Base-by-base conservation (phyloP, 805 yeast species). In the Kodamaea nitidulidarum region DNA sequence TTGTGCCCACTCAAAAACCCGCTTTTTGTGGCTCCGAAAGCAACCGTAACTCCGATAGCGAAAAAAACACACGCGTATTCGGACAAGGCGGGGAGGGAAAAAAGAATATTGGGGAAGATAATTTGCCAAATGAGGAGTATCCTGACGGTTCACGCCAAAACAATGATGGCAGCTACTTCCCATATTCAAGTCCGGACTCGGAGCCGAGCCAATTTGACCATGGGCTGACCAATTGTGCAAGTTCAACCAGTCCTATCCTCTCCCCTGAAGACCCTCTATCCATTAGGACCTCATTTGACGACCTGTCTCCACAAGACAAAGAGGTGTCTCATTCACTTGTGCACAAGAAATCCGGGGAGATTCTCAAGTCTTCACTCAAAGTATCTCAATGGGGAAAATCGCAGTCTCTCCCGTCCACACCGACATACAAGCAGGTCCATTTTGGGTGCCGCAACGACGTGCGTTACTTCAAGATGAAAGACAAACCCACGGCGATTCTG, bases 311-410 rank as follows among this genome's bases (percentile, higher is more conserved):
- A 25, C 14, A 32, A 12, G 22, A n/a, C 10, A 10, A 8, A 6
- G 31, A 28, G 17, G 17, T 10, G 31, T 22, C 22, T 5, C 24
- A 31, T 15, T 20, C 49, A 37, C 61, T 85, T 39, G 75, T 87
- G 3, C 78, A 95, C 35, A 90, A 88, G 58, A 88, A 88, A 58
- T 78, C 88, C 1, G 96, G 95, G n/a, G 96, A 88, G 55, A 65
- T 84, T 32, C 83, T 87, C 32, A 85, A 85, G 54, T 78, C 90
- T 2, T 81, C 86, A 10, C 67, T 87, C 40, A 83, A 81, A 52
- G 67, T 73, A 17, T 65, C 71, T 45, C 26, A 35, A 7, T 12
- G 31, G 16, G 51, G 50, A 26, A 49, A 53, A 11, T 51, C 71
- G 7, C 52, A 54, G 38, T 64, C 71, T 12, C 55, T 68, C 25